Evolutionary conservation across 768 basidiomycete species (phyloP), one percentile per base, ranked within the genome.

Genomic region (Termitomyces sp.): DNA sequence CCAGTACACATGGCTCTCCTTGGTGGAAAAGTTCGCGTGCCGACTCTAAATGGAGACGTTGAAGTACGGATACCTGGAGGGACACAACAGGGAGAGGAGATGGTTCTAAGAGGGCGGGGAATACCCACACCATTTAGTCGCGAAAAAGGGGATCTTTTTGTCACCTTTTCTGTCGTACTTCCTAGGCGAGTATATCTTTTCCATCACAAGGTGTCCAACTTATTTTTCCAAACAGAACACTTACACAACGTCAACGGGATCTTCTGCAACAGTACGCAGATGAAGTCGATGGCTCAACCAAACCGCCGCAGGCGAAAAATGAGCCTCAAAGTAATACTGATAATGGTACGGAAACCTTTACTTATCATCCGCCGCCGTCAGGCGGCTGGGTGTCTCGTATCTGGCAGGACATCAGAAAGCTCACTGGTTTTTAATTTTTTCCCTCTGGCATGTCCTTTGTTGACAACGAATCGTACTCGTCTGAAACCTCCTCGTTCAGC

Each of bases 81-180:
- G 47, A 98, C 96, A 2, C 97, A 98, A 73, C 94, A 89, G 69
- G 95, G 95, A 18, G 94, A 98, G 76, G 95, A 98, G 72, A 95
- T 96, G 85, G 91, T 97, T 22, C 75, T 99, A 67, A 91, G 89
- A 75, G 87, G 87, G 42, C 85, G 91, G 55, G 97, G 97, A 33
- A 86, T 98, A 13, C 70, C 82, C 47, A 78, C 84, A 24, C 78
- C 89, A 7, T 80, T 81, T 67, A 72, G 76, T 53, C 75, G 80
- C 44, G 81, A 81, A 62, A 86, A 81, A 61, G 92, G 96, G 39
- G 94, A 97, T 71, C 75, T 98, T 54, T 91, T 94, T 66, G 91
- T 99, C 55, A 83, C 86, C 44, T 98, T 98, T 77, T 82, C 80
- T 37, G 81, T 98, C 37, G 83, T 89, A 65, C 81, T 99, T 63